phyloP scores from a whole-genome alignment of 1,284 basidiomycete genomes.

The Pterula multifida region DNA sequence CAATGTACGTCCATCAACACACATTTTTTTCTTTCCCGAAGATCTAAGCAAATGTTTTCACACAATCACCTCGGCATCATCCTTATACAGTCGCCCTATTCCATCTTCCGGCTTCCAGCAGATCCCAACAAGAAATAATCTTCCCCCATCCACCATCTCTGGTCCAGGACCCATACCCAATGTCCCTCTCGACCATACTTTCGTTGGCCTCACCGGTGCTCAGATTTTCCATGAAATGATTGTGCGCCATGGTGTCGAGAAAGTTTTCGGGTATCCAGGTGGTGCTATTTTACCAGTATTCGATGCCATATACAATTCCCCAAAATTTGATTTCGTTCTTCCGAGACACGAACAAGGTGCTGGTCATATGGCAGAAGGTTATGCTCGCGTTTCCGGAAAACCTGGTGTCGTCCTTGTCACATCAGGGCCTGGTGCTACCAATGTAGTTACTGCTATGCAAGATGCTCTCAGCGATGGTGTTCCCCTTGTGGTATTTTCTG shows the following conservation, averaged over 20 bases:
- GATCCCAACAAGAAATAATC: constrained; percentile 40
- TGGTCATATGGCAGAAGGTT: constrained; percentile 98
- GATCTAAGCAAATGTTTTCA: no score
- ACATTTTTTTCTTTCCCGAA: not conserved
- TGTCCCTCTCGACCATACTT: constrained; percentile 58
- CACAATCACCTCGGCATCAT: no score
- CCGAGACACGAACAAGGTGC: constrained; percentile 97
- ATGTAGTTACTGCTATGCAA: constrained; percentile 96
- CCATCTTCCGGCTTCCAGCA: constrained; percentile 60
- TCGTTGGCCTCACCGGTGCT: constrained; percentile 91
- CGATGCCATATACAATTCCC: constrained; percentile 96
- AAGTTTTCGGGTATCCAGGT: constrained; percentile 96
- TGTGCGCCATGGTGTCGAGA: constrained; percentile 92
- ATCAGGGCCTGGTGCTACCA: constrained; percentile 95
- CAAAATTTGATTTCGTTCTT: constrained; percentile 91
- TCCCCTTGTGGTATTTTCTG: constrained; percentile 91
- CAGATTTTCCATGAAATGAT: constrained; percentile 99
- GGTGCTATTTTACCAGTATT: constrained; percentile 98
- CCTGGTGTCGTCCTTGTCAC: constrained; percentile 97
- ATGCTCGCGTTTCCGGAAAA: constrained; percentile 94
- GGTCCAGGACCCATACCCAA: constrained; percentile 36
- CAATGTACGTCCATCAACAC: not conserved
- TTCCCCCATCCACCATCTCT: constrained; percentile 27
- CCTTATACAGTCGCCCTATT: constrained; percentile 44
- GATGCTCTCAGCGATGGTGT: constrained; percentile 94